Evolutionary conservation across 805 yeast species (phyloP).

Genomic region (Schwanniomyces vanrijiae): DNA sequence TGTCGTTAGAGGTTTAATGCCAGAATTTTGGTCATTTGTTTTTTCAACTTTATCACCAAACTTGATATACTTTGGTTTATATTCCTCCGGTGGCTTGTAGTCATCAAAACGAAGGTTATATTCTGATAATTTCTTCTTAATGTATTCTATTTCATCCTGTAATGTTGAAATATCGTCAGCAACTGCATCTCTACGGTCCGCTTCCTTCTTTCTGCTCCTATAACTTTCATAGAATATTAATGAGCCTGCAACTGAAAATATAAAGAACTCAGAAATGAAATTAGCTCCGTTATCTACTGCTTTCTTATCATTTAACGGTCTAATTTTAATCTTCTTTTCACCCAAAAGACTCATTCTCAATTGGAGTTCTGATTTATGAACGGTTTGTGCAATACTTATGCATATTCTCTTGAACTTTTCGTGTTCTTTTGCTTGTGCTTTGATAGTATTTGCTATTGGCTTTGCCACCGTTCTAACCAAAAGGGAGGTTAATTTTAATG

Average conservation of each 20-base stretch:
- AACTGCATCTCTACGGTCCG: constrained; percentile 58
- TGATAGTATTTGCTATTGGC: constrained; percentile 72
- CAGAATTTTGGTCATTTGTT: not conserved
- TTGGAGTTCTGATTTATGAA: constrained; percentile 64
- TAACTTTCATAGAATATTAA: constrained; percentile 70
- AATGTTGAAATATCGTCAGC: constrained; percentile 71
- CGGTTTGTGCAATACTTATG: constrained; percentile 66
- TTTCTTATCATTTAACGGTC: constrained; percentile 78
- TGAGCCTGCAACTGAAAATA: constrained; percentile 79
- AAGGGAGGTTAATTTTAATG: constrained; percentile 70
- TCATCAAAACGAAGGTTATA: constrained; percentile 46
- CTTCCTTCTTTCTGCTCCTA: constrained; percentile 65
- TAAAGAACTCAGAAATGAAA: constrained; percentile 72
- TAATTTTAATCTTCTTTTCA: constrained; percentile 50
- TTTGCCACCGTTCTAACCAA: constrained; percentile 74
- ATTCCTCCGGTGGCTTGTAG: constrained; percentile 42
- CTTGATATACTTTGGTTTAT: constrained; percentile 15
- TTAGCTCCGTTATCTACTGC: constrained; percentile 85
- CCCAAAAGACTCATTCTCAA: constrained; percentile 63
- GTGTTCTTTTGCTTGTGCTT: constrained; percentile 74
- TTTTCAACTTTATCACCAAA: constrained; percentile 2
- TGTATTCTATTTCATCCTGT: constrained; percentile 66
- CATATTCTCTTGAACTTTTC: constrained; percentile 61
- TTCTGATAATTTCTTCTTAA: constrained; percentile 49
- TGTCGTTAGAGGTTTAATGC: not conserved